phyloP scores from a whole-genome alignment of 495 filamentous ascomycete genomes.

The Aspergillus bridgeri region DNA sequence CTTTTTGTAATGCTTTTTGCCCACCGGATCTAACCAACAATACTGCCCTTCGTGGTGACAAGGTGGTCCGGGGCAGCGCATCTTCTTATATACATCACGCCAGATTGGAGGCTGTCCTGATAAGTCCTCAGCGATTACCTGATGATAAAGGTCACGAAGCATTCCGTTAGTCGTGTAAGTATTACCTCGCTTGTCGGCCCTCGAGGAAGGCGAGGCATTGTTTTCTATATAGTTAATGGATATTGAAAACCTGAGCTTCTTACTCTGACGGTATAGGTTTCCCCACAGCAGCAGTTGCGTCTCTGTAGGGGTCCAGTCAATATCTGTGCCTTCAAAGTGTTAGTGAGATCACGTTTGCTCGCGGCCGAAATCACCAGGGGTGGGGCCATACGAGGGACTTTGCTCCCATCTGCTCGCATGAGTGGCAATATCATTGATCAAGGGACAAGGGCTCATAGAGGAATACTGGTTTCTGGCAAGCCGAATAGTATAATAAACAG shows the following conservation, averaged over 20 bases:
- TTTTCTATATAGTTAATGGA: slow-evolving; percentile 20
- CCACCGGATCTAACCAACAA: slow-evolving; percentile 30
- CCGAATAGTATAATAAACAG: no score
- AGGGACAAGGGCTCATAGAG: slow-evolving; percentile 15
- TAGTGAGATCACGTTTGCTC: slow-evolving; percentile 19
- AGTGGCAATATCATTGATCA: slow-evolving; percentile 9
- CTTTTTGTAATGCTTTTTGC: slow-evolving; percentile 30
- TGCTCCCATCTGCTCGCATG: slow-evolving; percentile 9
- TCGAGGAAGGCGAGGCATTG: not conserved
- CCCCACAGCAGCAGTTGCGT: slow-evolving; percentile 21
- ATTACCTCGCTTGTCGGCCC: slow-evolving; percentile 22
- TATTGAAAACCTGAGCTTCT: slow-evolving; percentile 21
- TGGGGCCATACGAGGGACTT: slow-evolving; percentile 22
- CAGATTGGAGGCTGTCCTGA: slow-evolving; percentile 22
- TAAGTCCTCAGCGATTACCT: slow-evolving; percentile 21
- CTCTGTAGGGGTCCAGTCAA: slow-evolving; percentile 20
- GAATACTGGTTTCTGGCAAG: no score
- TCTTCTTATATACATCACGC: slow-evolving; percentile 28
- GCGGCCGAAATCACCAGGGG: slow-evolving; percentile 19
- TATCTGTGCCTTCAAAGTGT: slow-evolving; percentile 16
- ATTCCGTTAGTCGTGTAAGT: slow-evolving; percentile 17
- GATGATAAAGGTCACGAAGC: slow-evolving; percentile 19
- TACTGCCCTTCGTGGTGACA: slow-evolving; percentile 23
- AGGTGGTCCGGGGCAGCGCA: slow-evolving; percentile 23
- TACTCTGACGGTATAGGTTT: slow-evolving; percentile 13